Base-by-base conservation (phyloP, 352 stramenopile species). In the Globisporangium megalacanthum region DNA sequence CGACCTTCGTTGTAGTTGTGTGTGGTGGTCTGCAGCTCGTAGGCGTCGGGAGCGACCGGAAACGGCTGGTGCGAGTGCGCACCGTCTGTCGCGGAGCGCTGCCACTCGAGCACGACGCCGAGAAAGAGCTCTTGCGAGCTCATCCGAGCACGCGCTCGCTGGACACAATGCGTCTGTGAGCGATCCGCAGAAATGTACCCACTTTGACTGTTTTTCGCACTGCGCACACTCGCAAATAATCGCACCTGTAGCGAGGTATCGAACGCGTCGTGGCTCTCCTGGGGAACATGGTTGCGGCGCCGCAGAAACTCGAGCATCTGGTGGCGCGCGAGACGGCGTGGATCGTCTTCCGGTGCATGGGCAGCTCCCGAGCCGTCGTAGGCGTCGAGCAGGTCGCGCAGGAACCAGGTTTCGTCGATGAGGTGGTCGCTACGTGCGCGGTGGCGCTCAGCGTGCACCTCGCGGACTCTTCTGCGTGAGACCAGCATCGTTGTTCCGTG, bases 71-170 rank as follows among this genome's bases (percentile, higher is more conserved):
- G 10, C 25, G 45, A 52, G 22, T 63, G 54, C 19, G 65, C 64
- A 37, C 14, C 4, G 8, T 42, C 45, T 49, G 58, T 46, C 22
- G 56, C 52, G 2, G 66, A 60, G n/a, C 67, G 64, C 60, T 92
- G 79, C 79, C 82, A 92, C 65, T 90, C 78, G 56, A 90, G 73
- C 52, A 92, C 79, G 48, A 90, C 83, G 59, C 78, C 89, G 39
- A 92, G 63, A 60, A 92, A 92, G n/a, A 92, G 74, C 58, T 90
- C 79, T 42, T 92, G 79, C 15, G 77, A 88, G 66, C 65, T 85
- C 53, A 85, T 57, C 0, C 65, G 67, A 19, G 74, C 72, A 31
- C 70, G 72, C 14, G 65, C 72, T 29, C 72, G 62, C 69, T 77
- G 54, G 19, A 46, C 33, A 47, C n/a, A 47, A 37, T 11, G 0